Conservation (phyloP, 1,139 yeast species). For the Suhomyces atakaporum region DNA sequence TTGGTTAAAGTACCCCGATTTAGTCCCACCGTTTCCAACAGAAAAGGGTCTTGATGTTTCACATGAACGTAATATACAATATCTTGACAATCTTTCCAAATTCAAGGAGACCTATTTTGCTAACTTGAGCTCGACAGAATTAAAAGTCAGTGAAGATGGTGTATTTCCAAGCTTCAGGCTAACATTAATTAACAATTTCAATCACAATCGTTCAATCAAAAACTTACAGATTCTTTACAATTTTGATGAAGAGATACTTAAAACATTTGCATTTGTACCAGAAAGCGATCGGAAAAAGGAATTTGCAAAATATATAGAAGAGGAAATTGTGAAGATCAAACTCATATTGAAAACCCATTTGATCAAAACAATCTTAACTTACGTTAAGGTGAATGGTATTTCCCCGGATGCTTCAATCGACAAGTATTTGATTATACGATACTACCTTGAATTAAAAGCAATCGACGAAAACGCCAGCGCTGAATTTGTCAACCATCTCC, state of each 20-base stretch:
- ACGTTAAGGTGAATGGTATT: slow-evolving; percentile 10
- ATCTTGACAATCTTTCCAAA: slow-evolving; percentile 19
- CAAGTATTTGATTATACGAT: slow-evolving; percentile 29
- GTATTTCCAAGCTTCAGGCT: slow-evolving; percentile 13
- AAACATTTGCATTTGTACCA: slow-evolving; percentile 17
- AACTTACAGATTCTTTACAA: slow-evolving; percentile 31
- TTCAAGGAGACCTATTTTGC: slow-evolving; percentile 22
- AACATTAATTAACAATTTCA: slow-evolving; percentile 25
- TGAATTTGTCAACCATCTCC: slow-evolving; percentile 11
- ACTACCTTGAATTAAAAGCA: slow-evolving; percentile 18
- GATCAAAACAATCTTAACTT: slow-evolving; percentile 21
- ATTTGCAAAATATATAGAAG: slow-evolving; percentile 1
- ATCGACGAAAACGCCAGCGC: slow-evolving; percentile 4
- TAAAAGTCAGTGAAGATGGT: slow-evolving; percentile 1
- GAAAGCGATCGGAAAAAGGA: slow-evolving; percentile 1
- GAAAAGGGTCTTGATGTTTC: slow-evolving; percentile 13
- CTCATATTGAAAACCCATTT: slow-evolving; percentile 20
- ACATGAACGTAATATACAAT: slow-evolving; percentile 12
- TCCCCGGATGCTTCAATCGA: slow-evolving; percentile 23
- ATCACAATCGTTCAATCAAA: slow-evolving; percentile 21
- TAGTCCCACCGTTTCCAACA: slow-evolving; percentile 26
- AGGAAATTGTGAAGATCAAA: slow-evolving; percentile 18
- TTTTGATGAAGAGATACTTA: slow-evolving; percentile 26
- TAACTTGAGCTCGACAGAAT: slow-evolving; percentile 5
- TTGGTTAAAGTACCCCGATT: slow-evolving; percentile 21